phyloP scores from a whole-genome alignment of 2,329 filamentous ascomycete species.

The Neocatenulostroma microsporum region DNA sequence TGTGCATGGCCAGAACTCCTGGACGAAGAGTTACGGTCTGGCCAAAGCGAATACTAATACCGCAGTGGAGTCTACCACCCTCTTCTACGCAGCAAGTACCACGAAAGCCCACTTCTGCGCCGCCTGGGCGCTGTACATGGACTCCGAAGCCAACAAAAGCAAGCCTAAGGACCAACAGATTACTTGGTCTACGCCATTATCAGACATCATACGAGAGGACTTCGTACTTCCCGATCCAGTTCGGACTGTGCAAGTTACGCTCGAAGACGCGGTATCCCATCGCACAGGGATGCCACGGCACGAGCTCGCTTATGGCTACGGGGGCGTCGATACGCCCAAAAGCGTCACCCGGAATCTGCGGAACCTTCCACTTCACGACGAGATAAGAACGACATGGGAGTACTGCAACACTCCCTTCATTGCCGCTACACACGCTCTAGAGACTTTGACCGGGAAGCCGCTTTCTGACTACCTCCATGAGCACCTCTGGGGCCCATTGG shows the following conservation, averaged over 20 bases:
- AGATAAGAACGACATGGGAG: background rate
- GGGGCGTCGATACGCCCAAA: background rate
- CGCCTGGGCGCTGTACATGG: slow-evolving; percentile 3
- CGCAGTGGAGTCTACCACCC: background rate
- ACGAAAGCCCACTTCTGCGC: slow-evolving; percentile 4
- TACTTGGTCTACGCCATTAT: background rate
- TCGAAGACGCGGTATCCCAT: slow-evolving; percentile 1
- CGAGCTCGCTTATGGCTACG: background rate
- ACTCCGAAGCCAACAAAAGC: slow-evolving; percentile 1
- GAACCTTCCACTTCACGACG: background rate
- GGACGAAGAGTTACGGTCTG: background rate
- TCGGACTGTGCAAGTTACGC: slow-evolving; percentile 1
- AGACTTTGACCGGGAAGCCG: background rate
- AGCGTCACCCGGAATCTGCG: background rate
- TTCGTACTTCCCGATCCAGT: background rate
- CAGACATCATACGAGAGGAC: background rate
- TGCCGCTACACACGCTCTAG: background rate
- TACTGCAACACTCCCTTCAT: slow-evolving; percentile 4
- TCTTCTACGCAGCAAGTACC: slow-evolving; percentile 3
- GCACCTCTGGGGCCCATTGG: background rate
- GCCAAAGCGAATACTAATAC: background rate
- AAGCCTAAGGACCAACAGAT: slow-evolving; percentile 1
- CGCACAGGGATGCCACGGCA: slow-evolving; percentile 1
- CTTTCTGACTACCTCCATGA: background rate
- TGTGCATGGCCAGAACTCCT: background rate